Conservation (phyloP, 805 yeast species). For the Ogataea ramenticola region DNA sequence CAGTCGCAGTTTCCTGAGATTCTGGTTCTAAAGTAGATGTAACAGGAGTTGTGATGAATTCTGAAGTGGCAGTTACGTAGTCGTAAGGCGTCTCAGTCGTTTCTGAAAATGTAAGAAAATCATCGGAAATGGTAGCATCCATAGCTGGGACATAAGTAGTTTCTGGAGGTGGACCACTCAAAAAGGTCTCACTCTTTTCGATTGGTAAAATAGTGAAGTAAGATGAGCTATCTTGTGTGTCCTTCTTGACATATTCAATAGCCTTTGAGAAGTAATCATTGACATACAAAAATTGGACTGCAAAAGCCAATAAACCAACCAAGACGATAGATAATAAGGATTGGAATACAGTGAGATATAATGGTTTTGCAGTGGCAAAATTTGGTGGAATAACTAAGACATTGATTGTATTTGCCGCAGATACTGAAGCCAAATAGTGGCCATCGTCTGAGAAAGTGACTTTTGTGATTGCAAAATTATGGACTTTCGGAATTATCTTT, state of each 20-base stretch:
- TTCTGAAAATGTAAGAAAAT: not conserved
- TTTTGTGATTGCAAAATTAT: constrained; percentile 70
- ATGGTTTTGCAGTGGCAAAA: constrained; percentile 33
- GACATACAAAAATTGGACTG: constrained; percentile 20
- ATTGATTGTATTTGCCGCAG: constrained; percentile 64
- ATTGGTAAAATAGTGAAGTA: constrained; percentile 28
- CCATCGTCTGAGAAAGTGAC: constrained; percentile 67
- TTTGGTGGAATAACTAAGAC: constrained; percentile 53
- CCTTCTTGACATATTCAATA: constrained; percentile 15
- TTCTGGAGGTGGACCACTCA: constrained; percentile 11
- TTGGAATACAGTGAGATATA: constrained; percentile 19
- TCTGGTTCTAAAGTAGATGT: no score
- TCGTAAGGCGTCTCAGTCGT: not conserved
- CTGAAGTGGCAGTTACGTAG: no score
- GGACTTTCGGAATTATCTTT: constrained; percentile 53
- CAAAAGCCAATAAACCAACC: constrained; percentile 16
- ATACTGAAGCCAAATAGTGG: constrained; percentile 56
- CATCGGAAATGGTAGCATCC: constrained; percentile 6
- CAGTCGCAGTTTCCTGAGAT: no score
- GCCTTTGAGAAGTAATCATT: constrained; percentile 22
- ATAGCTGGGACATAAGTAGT: constrained; percentile 12
- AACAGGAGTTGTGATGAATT: no score
- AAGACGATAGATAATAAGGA: constrained; percentile 17
- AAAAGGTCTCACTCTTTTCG: constrained; percentile 13
- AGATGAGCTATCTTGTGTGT: constrained; percentile 24